Evolutionary conservation across 2,329 filamentous ascomycete species (phyloP), one percentile per base, ranked within the genome.

Genomic region (Ceratocystiopsis sp.): DNA sequence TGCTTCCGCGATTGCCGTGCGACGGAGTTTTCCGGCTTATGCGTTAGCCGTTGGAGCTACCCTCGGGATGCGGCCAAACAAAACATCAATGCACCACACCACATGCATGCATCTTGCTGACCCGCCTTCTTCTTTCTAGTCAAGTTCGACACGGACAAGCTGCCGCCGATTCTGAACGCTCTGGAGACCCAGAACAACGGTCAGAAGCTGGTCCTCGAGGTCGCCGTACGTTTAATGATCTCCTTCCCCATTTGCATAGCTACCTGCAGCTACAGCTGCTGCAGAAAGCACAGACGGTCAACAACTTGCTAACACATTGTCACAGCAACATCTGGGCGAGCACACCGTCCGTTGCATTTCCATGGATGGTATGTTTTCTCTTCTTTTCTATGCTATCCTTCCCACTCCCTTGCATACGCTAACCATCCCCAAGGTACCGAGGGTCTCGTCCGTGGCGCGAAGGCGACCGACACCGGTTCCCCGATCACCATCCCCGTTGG

Each of bases 291-390:
- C 18, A 40, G 13, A 13, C n/a, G 8, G 33, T 36, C 41, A 33
- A 19, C 13, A 37, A 25, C 8, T 21, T 4, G 21, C 44, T 45
- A 41, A 45, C 40, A 21, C 13, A 4, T 13, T 13, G 51, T 39
- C 42, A 54, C 58, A 95, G 86, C 91, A 98, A 95, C 91, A 96
- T 79, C 72, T 98, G 68, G 91, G 91, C 73, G 84, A 98, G 75
- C 94, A 85, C 75, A 84, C 95, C 63, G 91, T 98, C 66, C 81
- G 91, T 68, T 93, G 85, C 69, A 98, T 98, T 93, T 91, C 91
- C 70, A 98, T 98, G 91, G 91, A 98, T 71, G 19, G 19, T 21
- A 21, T 21, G 19, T 21, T 21, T 7, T 21, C 7, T 7, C 7
- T 7, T 4, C 4, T 21, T 21, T 4, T 21, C 7, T 7, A 21